Evolutionary conservation across 2,329 filamentous ascomycete species (phyloP), one percentile per base, ranked within the genome.

Genomic region (Lanzia echinophila): DNA sequence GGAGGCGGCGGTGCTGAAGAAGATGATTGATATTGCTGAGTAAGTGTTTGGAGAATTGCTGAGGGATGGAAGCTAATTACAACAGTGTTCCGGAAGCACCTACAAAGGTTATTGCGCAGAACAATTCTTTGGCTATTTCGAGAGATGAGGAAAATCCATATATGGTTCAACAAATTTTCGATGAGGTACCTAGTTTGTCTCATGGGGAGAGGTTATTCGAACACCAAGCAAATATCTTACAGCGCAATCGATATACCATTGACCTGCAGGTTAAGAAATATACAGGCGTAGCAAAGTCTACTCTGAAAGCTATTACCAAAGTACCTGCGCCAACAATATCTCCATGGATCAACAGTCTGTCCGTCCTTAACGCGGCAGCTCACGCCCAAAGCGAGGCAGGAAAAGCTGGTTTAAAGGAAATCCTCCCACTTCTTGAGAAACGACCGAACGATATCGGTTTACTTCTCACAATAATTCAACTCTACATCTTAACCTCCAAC

Each of bases 371-470:
- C 62, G 89, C 89, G 12, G 89, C 90, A 36, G 90, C 90, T 12
- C 79, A 85, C 62, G 80, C 85, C 7, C 77, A 83, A 45, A 79
- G 82, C 34, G 71, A 77, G 59, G 77, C 77, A 10, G 85, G 83
- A 43, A 86, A 86, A 62, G 77, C 82, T 44, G 83, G 85, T 5
- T 71, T 95, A 33, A 88, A 85, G 66, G 75, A 81, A 34, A 80
- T 95, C 24, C 71, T 88, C 3, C 79, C 81, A 1, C 69, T 91
- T 12, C 73, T 92, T 6, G 84, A 89, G 62, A 85, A 83, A 65
- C 78, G 88, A 31, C 88, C 90, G 0, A 81, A 82, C 56, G 90
- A 96, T 66, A 75, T 96, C 20, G 92, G 91, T 1, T 76, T 96
- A 3, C 73, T 88, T 22, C 75, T 96, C 38, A 90, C 88, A 10